A percentile compares a stretch with the other conserved stretches of the same genome.
These are phyloP conservation scores for Rhododendron griersonianum DNA, from an alignment of 148 eudicot genomes.

Conservation along the genomic window DNA sequence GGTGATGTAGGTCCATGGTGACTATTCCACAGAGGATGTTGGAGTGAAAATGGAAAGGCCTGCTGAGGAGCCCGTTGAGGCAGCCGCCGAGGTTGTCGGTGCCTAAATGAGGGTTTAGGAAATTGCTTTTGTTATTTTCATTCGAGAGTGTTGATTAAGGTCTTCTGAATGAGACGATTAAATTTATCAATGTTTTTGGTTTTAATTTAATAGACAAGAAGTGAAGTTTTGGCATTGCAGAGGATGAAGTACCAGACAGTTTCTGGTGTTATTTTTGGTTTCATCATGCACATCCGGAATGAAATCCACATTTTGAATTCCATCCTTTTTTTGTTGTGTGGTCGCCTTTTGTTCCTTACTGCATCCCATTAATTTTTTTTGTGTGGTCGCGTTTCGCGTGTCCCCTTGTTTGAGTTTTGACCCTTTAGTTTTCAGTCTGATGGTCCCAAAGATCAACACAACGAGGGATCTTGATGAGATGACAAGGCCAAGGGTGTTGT, in stretches of 20 bases:
- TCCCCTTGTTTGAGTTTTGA: not conserved
- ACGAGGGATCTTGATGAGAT: not conserved
- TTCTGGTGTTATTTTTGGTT: not conserved
- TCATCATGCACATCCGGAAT: not conserved
- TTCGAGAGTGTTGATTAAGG: not conserved
- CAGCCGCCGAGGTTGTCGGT: slow-evolving; percentile 33
- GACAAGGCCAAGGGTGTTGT: not conserved
- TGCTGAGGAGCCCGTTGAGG: slow-evolving; percentile 55
- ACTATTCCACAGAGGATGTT: slow-evolving; percentile 55
- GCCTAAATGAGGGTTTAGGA: not conserved
- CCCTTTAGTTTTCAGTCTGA: not conserved
- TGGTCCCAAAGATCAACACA: not conserved
- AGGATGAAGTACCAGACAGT: not conserved
- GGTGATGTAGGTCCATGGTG: slow-evolving; percentile 64
- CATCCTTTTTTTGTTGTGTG: not conserved
- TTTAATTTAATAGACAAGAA: slow-evolving; percentile 1
- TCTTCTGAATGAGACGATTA: not conserved
- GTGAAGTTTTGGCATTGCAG: not conserved
- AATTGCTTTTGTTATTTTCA: not conserved
- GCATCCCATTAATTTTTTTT: not conserved
- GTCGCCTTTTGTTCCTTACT: not conserved
- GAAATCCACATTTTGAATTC: not conserved
- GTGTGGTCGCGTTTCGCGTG: not conserved
- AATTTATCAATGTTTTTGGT: slow-evolving; percentile 2
- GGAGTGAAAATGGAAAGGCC: slow-evolving; percentile 76